Base-by-base conservation (phyloP, 495 filamentous ascomycete species). In the Neurospora sp. region DNA sequence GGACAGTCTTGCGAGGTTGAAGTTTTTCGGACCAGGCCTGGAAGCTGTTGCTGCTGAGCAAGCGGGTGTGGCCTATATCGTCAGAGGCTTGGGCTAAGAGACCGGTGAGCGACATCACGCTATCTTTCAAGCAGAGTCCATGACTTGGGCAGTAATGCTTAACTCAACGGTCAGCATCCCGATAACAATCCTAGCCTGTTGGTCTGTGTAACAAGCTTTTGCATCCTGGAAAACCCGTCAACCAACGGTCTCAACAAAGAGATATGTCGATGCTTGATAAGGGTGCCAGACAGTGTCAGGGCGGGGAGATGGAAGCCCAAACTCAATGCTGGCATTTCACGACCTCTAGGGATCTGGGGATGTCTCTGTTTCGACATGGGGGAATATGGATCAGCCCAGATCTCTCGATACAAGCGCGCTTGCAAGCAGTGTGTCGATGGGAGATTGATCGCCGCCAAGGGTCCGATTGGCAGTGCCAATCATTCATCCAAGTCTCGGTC, bases 371-470 rank as follows among this genome's bases (percentile, higher is more conserved):
- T 8, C 31, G 54, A 66, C 27, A 35, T 66, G 27, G 6, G 54
- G 23, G 27, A 18, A 16, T 31, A 18, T 66, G 54, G 27, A 27
- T 66, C 54, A 66, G 14, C 54, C 54, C 54, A 16, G 14, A 66
- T 66, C 54, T 66, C 54, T 9, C n/a, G 6, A 66, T 37, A 66
- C 54, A 9, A 66, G 27, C 54, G 54, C 27, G 54, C 54, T 66
- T 66, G 31, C 27, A 62, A 62, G 54, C 54, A 62, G n/a, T 62
- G 54, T 46, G 69, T 73, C 69, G 73, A 75, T 75, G 74, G 69
- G 14, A 70, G 71, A 72, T 76, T 75, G 77, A 78, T 78, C 75
- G 59, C 40, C 77, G 38, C 73, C 69, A 66, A 59, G 54, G 54
- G 54, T 35, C 27, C 14, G 54, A 7, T 66, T 31, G 23, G n/a